phyloP scores from a whole-genome alignment of 2,329 filamentous ascomycete species.

The Saccharata proteae region DNA sequence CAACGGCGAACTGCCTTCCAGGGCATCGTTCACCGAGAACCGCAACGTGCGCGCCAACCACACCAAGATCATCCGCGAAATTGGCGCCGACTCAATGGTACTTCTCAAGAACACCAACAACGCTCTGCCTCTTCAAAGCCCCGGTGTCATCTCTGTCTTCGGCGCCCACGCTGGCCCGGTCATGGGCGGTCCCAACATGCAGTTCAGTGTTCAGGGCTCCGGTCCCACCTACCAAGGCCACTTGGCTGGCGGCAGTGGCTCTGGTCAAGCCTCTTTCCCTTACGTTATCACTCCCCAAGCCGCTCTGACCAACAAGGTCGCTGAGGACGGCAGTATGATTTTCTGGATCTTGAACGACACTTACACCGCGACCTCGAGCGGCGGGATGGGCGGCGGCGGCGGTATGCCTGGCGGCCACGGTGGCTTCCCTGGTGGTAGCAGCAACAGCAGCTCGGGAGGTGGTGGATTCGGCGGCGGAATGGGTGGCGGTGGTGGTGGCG shows the following conservation, averaged over 20 bases:
- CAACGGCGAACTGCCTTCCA: constrained; percentile 28
- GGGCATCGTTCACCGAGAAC: constrained; percentile 9
- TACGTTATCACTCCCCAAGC: constrained; percentile 33
- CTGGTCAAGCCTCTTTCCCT: constrained; percentile 66
- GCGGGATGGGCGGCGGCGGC: constrained; percentile 1
- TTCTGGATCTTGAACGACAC: constrained; percentile 7
- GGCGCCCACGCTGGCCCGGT: constrained; percentile 33
- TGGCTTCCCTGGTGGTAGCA: neutral
- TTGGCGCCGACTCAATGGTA: constrained; percentile 31
- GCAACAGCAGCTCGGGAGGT: neutral
- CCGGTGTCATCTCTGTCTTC: constrained; percentile 36
- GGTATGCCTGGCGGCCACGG: neutral
- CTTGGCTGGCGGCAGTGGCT: constrained; percentile 79
- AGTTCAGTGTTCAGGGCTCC: constrained; percentile 60
- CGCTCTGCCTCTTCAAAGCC: constrained; percentile 55
- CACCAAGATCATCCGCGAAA: constrained; percentile 29
- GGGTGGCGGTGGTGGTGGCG: constrained; percentile 18
- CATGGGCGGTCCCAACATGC: constrained; percentile 45
- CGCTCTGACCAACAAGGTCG: constrained; percentile 27
- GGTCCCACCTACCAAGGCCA: constrained; percentile 47
- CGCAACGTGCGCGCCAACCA: constrained; percentile 22
- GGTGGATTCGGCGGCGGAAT: neutral
- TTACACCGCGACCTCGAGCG: constrained; percentile 1
- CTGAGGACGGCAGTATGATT: constrained; percentile 23
- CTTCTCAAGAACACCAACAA: constrained; percentile 52